Evolutionary conservation across 192 early-diverging fungal species (phyloP).

Genomic region (Coemansia sp.): DNA sequence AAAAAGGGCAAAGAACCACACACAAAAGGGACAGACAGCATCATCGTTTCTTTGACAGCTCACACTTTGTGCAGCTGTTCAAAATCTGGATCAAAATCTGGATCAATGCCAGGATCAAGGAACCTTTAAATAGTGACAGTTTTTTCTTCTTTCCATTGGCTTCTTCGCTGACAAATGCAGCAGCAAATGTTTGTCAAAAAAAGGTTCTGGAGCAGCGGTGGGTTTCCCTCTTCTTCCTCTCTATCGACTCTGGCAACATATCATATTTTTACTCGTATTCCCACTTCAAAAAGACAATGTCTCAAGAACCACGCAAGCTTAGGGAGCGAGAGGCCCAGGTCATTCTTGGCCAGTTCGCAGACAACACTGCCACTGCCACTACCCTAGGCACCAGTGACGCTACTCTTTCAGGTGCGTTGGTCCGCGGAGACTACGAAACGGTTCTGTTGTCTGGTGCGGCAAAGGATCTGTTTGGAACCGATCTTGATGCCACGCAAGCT

Average conservation of each 20-base stretch:
- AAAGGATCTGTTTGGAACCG: conserved; percentile 56
- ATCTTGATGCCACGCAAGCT: conserved; percentile 24
- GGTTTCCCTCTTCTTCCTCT: not conserved
- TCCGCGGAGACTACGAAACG: conserved; percentile 55
- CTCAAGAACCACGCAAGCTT: not conserved
- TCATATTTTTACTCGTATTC: not conserved
- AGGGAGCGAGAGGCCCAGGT: conserved; percentile 14
- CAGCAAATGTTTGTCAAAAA: no score
- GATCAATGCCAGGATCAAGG: not conserved
- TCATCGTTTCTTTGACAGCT: no score
- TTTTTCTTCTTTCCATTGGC: not conserved
- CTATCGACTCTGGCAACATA: not conserved
- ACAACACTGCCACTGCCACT: not conserved
- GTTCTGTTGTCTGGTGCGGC: conserved; percentile 52
- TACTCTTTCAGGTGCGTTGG: conserved; percentile 12
- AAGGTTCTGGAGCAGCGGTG: no score
- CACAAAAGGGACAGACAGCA: no score
- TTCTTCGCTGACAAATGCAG: not conserved
- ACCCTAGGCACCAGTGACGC: not conserved
- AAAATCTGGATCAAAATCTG: no score
- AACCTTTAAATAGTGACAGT: no score
- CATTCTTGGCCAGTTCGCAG: conserved; percentile 25
- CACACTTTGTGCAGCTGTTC: no score
- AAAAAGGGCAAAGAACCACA: not conserved
- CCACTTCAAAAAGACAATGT: not conserved